phyloP scores from a whole-genome alignment of 2,329 filamentous ascomycete species.

The Didymella glomerata region DNA sequence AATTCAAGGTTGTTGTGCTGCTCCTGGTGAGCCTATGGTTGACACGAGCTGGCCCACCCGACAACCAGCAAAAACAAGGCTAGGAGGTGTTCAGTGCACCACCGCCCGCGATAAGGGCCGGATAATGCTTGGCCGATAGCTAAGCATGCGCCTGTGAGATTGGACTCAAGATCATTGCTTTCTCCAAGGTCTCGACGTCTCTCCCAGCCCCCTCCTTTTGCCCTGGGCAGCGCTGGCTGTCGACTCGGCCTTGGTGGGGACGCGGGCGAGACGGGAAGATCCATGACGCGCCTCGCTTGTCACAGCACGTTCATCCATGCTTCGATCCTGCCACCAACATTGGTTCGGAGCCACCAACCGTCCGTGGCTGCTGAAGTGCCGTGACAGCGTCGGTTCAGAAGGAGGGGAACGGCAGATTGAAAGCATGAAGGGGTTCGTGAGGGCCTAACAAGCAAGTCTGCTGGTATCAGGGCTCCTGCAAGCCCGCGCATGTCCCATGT shows the following conservation, averaged over 20 bases:
- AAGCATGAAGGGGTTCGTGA: background rate
- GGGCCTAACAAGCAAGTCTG: background rate
- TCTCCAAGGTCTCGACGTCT: background rate
- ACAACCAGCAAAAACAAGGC: constrained; percentile 11
- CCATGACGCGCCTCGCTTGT: constrained; percentile 16
- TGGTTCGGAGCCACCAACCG: background rate
- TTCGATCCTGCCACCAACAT: constrained; percentile 9
- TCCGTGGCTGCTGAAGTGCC: background rate
- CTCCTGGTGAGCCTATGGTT: constrained; percentile 16
- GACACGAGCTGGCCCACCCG: constrained; percentile 7
- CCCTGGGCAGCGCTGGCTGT: constrained; percentile 5
- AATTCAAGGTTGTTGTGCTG: constrained; percentile 16
- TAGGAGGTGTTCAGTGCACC: background rate
- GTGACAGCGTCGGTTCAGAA: background rate
- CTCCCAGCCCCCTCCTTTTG: constrained; percentile 11
- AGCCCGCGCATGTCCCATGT: background rate
- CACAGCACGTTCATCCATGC: constrained; percentile 15
- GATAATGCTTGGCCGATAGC: constrained; percentile 3
- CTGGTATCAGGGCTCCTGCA: background rate
- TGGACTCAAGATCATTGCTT: background rate
- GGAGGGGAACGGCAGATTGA: background rate
- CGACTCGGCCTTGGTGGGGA: background rate
- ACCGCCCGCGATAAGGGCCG: constrained; percentile 3
- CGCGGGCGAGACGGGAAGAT: constrained; percentile 3
- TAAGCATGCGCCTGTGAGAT: background rate